phyloP scores from a whole-genome alignment of 2,329 filamentous ascomycete species.

The Davidsoniella australis region DNA sequence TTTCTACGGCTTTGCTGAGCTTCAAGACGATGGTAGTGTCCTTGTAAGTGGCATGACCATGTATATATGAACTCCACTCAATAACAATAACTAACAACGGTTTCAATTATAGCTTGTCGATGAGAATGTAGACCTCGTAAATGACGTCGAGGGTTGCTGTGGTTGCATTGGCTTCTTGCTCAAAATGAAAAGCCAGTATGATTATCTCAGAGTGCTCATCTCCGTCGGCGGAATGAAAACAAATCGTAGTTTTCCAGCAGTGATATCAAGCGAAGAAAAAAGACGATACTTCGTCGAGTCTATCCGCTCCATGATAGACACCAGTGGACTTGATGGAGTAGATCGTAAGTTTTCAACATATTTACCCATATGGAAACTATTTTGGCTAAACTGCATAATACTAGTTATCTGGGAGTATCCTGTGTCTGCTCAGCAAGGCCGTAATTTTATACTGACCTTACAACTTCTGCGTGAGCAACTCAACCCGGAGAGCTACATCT shows the following conservation, averaged over 20 bases:
- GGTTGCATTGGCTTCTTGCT: slow-evolving; percentile 4
- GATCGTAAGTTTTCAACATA: slow-evolving; percentile 5
- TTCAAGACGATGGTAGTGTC: background rate
- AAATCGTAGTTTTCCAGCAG: background rate
- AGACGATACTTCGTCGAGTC: background rate
- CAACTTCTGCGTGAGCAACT: background rate
- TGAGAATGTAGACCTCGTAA: background rate
- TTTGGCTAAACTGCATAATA: background rate
- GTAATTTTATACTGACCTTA: background rate
- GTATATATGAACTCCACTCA: background rate
- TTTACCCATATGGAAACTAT: background rate
- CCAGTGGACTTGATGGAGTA: slow-evolving; percentile 4
- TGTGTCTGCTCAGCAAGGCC: background rate
- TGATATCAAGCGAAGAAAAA: background rate
- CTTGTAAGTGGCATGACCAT: background rate
- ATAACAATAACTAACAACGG: background rate
- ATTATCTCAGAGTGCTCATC: slow-evolving; percentile 3
- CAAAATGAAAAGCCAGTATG: background rate
- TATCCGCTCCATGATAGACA: background rate
- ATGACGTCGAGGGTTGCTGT: background rate
- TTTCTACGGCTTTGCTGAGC: background rate
- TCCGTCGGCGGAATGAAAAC: slow-evolving; percentile 2
- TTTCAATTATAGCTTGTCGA: background rate
- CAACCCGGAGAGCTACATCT: slow-evolving; percentile 1
- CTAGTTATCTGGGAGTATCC: slow-evolving; percentile 6